These are phyloP conservation scores for Sugiyamaella neomexicana DNA, from an alignment of 1,139 yeast species.

Conservation along the genomic window DNA sequence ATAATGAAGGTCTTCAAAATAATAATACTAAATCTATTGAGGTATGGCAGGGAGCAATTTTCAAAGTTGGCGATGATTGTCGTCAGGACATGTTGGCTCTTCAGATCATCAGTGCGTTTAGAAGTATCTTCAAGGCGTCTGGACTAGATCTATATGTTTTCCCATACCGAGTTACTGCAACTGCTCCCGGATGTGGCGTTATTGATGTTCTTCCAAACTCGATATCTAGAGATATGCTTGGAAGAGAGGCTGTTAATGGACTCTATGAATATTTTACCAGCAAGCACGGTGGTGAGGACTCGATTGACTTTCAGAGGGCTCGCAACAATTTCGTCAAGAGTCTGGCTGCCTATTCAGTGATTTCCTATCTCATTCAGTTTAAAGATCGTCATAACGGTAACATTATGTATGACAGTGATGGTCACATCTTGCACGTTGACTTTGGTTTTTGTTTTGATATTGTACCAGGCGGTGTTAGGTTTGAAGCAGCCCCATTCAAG, in stretches of 20 bases:
- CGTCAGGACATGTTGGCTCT: conserved; percentile 95
- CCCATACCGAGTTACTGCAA: conserved; percentile 95
- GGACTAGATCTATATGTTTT: conserved; percentile 89
- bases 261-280: conserved; percentile 87
- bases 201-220: conserved; percentile 96
- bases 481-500: conserved; percentile 97
- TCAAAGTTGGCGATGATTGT: conserved; percentile 99
- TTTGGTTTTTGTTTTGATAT: conserved; percentile 98
- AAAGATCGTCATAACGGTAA: conserved; percentile 99
- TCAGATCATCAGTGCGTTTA: conserved; percentile 86
- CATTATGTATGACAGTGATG: conserved; percentile 95
- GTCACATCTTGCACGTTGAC: conserved; percentile 93
- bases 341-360: conserved; percentile 92
- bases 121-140: conserved; percentile 83
- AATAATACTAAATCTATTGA: conserved; percentile 32
- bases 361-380: conserved; percentile 87
- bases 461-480: conserved; percentile 98
- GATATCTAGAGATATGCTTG: conserved; percentile 95
- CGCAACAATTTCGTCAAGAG: conserved; percentile 91
- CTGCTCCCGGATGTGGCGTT: conserved; percentile 99
- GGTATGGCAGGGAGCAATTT: conserved; percentile 90
- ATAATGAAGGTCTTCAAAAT: conserved; percentile 17
- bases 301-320: conserved; percentile 87
- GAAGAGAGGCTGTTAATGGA: conserved; percentile 98
- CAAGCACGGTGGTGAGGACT: conserved; percentile 90